These are phyloP conservation scores for Scedosporium boydii DNA, from an alignment of 2,329 filamentous ascomycete genomes.

Conservation along the genomic window DNA sequence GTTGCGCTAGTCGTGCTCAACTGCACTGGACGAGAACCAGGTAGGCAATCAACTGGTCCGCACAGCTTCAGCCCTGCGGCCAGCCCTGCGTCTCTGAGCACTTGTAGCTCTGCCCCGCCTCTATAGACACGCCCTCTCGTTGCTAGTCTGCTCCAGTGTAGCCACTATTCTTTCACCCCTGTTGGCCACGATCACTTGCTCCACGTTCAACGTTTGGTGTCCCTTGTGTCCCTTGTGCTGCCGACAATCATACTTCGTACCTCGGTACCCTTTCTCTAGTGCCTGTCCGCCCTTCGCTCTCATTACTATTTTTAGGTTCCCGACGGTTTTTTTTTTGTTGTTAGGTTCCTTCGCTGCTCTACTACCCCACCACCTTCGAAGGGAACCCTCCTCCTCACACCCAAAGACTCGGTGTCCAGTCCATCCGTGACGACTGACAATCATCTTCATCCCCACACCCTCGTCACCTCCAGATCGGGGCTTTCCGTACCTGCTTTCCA, in stretches of 20 bases:
- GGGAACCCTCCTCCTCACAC: neutral
- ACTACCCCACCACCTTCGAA: neutral
- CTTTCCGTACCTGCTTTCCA: neutral
- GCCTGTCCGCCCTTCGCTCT: neutral
- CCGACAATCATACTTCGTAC: too few relatives aligned
- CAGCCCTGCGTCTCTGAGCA: neutral
- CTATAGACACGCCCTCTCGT: neutral
- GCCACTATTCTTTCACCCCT: too few relatives aligned
- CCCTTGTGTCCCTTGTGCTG: too few relatives aligned
- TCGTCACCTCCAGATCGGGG: neutral
- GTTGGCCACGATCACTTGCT: too few relatives aligned
- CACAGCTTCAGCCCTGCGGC: neutral
- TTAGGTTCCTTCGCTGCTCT: conserved; percentile 7
- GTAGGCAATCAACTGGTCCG: neutral
- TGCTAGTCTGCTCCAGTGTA: too few relatives aligned
- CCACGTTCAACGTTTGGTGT: too few relatives aligned
- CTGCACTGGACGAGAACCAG: neutral
- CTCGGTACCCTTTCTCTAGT: too few relatives aligned
- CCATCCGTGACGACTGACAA: neutral
- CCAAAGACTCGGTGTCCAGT: neutral
- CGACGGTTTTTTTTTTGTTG: neutral
- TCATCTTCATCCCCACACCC: neutral
- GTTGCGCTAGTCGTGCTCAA: too few relatives aligned
- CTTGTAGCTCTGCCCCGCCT: neutral
- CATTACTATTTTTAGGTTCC: neutral